phyloP scores from a whole-genome alignment of 2,329 filamentous ascomycete species.

The Diaporthe humulicola region DNA sequence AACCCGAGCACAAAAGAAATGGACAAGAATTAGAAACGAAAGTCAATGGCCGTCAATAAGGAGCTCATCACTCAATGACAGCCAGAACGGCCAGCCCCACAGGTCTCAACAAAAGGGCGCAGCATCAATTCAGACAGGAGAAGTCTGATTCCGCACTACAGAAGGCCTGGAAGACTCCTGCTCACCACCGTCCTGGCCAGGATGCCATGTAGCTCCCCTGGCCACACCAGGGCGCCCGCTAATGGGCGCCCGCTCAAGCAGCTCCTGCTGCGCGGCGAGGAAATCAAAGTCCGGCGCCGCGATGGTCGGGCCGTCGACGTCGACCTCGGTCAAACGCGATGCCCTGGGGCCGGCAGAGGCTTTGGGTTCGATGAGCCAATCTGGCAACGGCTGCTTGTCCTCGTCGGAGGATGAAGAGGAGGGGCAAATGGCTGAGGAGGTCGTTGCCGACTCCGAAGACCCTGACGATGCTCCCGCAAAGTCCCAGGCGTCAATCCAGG shows the following conservation, averaged over 20 bases:
- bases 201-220: not conserved
- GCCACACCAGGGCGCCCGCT: not conserved
- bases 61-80: not conserved
- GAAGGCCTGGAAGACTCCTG: not conserved
- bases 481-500: not conserved
- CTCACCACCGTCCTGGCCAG: not conserved
- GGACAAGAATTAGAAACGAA: too few species aligned
- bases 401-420: not conserved
- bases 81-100: not conserved
- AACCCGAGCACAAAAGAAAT: not conserved
- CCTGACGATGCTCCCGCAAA: not conserved
- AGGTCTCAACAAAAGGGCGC: not conserved
- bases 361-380: not conserved
- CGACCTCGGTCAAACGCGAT: not conserved
- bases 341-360: not conserved
- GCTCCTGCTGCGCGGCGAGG: not conserved
- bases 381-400: not conserved
- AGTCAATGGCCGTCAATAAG: accelerated
- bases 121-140: not conserved
- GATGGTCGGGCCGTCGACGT: not conserved
- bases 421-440: not conserved
- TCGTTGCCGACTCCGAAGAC: too few species aligned
- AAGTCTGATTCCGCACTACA: not conserved
- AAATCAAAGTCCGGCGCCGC: not conserved
- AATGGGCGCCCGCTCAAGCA: not conserved